Conservation (phyloP, 805 yeast genomes). For the Candida vaughaniae region DNA sequence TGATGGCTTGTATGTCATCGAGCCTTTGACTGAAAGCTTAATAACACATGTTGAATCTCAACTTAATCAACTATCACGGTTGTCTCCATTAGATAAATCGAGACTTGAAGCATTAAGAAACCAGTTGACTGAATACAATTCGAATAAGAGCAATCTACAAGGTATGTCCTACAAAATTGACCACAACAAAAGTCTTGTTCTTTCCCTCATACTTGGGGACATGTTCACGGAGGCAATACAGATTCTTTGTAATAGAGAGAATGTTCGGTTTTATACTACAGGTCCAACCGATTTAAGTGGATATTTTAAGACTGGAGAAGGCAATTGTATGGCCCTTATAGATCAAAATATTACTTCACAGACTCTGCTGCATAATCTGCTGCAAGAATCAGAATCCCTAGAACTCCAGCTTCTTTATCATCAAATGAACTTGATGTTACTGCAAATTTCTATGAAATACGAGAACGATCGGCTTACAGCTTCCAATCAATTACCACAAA, state of each 20-base stretch:
- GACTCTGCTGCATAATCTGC: too few relatives aligned
- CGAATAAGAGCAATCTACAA: too few relatives aligned
- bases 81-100: too few relatives aligned
- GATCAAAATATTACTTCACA: too few relatives aligned
- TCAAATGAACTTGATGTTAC: too few relatives aligned
- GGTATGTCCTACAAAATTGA: conserved; percentile 5
- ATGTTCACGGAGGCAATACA: conserved; percentile 16
- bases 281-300: not conserved
- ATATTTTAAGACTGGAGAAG: not conserved
- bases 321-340: not conserved
- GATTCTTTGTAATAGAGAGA: conserved; percentile 7
- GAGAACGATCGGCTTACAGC: too few relatives aligned
- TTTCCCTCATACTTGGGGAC: conserved; percentile 21
- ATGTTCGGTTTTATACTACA: not conserved
- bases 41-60: not conserved
- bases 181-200: conserved; percentile 17
- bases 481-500: too few relatives aligned
- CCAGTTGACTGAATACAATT: too few relatives aligned
- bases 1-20: not conserved
- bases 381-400: too few relatives aligned
- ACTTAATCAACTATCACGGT: too few relatives aligned
- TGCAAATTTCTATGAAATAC: too few relatives aligned
- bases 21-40: not conserved
- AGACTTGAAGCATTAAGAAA: not conserved
- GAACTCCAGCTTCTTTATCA: too few relatives aligned